Evolutionary conservation across 768 basidiomycete genomes (phyloP).

Genomic region (Sarcomyxa edulis): DNA sequence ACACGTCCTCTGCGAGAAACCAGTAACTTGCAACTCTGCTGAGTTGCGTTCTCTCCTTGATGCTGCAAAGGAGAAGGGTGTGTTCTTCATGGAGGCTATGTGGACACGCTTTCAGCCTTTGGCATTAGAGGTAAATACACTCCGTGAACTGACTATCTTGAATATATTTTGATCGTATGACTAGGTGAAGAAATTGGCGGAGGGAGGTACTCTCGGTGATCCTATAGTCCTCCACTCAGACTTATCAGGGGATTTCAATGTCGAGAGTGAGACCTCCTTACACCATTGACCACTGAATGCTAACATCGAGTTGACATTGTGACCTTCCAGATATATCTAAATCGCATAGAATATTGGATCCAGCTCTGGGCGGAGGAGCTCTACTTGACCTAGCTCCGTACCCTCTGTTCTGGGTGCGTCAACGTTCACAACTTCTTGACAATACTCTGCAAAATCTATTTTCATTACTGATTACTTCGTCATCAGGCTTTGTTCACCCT

Average conservation of each 20-base stretch:
- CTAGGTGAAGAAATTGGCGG: slow-evolving; percentile 59
- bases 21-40: slow-evolving; percentile 71
- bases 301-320: background rate
- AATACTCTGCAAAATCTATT: background rate
- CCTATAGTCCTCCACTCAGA: slow-evolving; percentile 72
- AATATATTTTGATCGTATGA: too few species aligned
- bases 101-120: slow-evolving; percentile 85
- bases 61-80: slow-evolving; percentile 69
- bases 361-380: slow-evolving; percentile 75
- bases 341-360: slow-evolving; percentile 76
- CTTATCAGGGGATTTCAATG: slow-evolving; percentile 63
- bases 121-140: slow-evolving; percentile 47
- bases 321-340: slow-evolving; percentile 53
- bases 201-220: slow-evolving; percentile 58
- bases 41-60: slow-evolving; percentile 71
- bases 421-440: background rate
- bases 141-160: too few species aligned
- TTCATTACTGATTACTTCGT: background rate
- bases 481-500: slow-evolving; percentile 67
- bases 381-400: slow-evolving; percentile 84
- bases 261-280: slow-evolving; percentile 52
- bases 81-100: slow-evolving; percentile 92
- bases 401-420: slow-evolving; percentile 69
- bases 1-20: slow-evolving; percentile 87
- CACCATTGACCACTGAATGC: background rate